Conservation (phyloP, 2,329 filamentous ascomycete species). For the Sporothrix luriei region DNA sequence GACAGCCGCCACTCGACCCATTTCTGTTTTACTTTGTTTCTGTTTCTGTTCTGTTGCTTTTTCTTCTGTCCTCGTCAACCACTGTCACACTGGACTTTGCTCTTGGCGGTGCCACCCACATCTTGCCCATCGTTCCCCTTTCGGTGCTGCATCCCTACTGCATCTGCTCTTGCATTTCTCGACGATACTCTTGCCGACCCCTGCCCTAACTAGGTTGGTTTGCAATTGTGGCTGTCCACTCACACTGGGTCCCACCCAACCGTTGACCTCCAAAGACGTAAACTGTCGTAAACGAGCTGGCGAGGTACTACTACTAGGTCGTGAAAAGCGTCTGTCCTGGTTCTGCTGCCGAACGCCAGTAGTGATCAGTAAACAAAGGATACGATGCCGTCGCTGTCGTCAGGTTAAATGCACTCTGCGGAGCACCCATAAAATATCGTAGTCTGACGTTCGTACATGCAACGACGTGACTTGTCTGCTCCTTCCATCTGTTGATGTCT, state of each 20-base stretch:
- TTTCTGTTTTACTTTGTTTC: conserved; percentile 4
- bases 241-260: not conserved
- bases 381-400: too few relatives aligned
- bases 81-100: conserved; percentile 18
- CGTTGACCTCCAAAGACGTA: not conserved
- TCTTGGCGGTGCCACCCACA: conserved; percentile 5
- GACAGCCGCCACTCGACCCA: not conserved
- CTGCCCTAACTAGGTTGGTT: conserved; percentile 8
- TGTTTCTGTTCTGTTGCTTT: not conserved
- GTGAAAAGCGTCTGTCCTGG: not conserved
- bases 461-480: not conserved
- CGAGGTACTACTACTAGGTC: too few relatives aligned
- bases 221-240: conserved; percentile 13
- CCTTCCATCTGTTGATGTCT: not conserved
- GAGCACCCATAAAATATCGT: too few relatives aligned
- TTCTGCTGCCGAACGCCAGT: too few relatives aligned
- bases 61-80: conserved; percentile 10
- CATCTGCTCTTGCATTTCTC: not conserved
- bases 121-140: conserved; percentile 22
- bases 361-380: too few relatives aligned
- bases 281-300: too few relatives aligned
- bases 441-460: too few relatives aligned
- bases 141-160: not conserved
- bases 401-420: too few relatives aligned
- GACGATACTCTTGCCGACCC: not conserved